Evolutionary conservation across 2,329 filamentous ascomycete genomes (phyloP), one percentile per base, ranked within the genome.

Genomic region (Calonectria multiphialidica): DNA sequence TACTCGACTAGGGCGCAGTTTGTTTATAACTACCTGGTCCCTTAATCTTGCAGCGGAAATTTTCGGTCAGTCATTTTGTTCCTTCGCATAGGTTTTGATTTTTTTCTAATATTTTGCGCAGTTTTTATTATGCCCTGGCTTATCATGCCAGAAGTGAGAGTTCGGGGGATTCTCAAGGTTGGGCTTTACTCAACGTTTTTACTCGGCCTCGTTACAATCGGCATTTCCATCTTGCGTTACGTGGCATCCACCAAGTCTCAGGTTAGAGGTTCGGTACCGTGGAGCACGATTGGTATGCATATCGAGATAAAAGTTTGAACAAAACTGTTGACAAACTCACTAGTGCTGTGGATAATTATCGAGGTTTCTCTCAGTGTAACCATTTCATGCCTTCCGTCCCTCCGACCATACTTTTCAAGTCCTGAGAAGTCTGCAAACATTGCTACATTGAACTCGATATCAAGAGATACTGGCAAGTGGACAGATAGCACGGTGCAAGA

Each of bases 71-170:
- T n/a, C n/a, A n/a, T n/a, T n/a, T n/a, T n/a, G n/a, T n/a, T n/a
- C n/a, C n/a, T n/a, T n/a, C n/a, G n/a, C n/a, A n/a, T n/a, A n/a
- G n/a, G n/a, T n/a, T n/a, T n/a, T n/a, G n/a, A n/a, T n/a, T n/a
- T n/a, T n/a, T n/a, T n/a, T n/a, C n/a, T n/a, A 57, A 37, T 33
- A 45, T 33, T 15, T 16, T 3, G 3, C 21, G 13, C 25, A 53
- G 64, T 45, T 5, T 66, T 57, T n/a, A 23, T 66, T 6, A 16
- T 66, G 4, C 64, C 64, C 2, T 61, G 53, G 65, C 23, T 59
- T 13, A 47, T 61, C 10, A 21, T 61, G 8, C 44, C 65, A 3
- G 9, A 42, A 16, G 25, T 59, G 18, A 67, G 47, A 0, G 15
- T 67, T 28, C 53, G 2, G 5, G 45, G 25, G 35, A 9, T 23